Conservation (phyloP, 2,329 filamentous ascomycete species). For the Penicillium verrucosum region DNA sequence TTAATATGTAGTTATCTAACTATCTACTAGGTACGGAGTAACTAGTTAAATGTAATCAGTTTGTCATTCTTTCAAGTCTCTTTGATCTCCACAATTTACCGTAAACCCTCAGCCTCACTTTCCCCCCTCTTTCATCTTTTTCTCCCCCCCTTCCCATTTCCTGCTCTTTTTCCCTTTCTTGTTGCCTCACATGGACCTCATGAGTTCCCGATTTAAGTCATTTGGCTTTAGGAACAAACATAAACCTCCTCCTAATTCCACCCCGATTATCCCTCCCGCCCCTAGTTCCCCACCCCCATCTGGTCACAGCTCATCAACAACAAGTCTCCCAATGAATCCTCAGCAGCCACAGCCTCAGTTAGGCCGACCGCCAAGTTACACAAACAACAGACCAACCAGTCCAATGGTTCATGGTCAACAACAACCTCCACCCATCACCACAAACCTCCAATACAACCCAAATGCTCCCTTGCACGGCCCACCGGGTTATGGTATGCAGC, state of each 20-base stretch:
- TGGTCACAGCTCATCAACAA: slow-evolving; percentile 45
- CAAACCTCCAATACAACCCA: slow-evolving; percentile 49
- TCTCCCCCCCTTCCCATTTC: slow-evolving; percentile 7
- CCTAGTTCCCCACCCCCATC: slow-evolving; percentile 39
- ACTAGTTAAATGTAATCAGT: neutral
- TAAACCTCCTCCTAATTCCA: slow-evolving; percentile 29
- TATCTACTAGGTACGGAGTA: too few species aligned
- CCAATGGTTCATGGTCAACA: slow-evolving; percentile 50
- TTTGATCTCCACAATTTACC: slow-evolving; percentile 12
- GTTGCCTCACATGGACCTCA: slow-evolving; percentile 45
- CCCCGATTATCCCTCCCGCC: slow-evolving; percentile 32
- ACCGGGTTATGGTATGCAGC: slow-evolving; percentile 46
- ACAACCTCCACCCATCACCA: slow-evolving; percentile 55
- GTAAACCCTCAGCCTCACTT: slow-evolving; percentile 16
- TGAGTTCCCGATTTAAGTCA: slow-evolving; percentile 52
- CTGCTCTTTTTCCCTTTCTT: slow-evolving; percentile 6
- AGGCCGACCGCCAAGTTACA: slow-evolving; percentile 63
- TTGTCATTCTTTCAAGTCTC: slow-evolving; percentile 12
- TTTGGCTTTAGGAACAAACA: slow-evolving; percentile 45
- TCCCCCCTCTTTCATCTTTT: slow-evolving; percentile 15
- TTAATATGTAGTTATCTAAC: too few species aligned
- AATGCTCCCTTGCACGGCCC: slow-evolving; percentile 39
- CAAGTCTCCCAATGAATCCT: slow-evolving; percentile 55
- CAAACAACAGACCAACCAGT: slow-evolving; percentile 52
- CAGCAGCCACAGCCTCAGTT: slow-evolving; percentile 38